A percentile compares a stretch with the other conserved stretches of the same genome.
Conservation (phyloP, 768 basidiomycete genomes). For the Trametes punicea region DNA sequence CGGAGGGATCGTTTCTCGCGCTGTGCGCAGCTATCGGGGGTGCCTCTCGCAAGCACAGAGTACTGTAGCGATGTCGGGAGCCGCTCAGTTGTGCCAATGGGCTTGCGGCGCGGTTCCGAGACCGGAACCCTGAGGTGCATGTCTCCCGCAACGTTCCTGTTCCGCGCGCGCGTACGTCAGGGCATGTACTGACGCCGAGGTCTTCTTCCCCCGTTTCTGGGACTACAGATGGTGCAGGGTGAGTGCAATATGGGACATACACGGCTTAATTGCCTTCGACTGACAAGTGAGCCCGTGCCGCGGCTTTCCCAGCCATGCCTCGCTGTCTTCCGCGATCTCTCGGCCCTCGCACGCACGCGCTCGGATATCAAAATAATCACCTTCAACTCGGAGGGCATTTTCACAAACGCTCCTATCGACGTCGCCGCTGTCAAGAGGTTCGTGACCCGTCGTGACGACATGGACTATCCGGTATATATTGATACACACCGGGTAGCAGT, state of each 20-base stretch:
- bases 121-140: constrained; percentile 4
- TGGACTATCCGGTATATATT: constrained; percentile 30
- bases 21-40: no score
- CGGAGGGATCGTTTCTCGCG: no score
- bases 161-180: constrained; percentile 12
- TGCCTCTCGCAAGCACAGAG: no score
- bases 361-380: constrained; percentile 29
- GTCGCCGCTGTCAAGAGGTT: constrained; percentile 25
- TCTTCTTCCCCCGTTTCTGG: constrained; percentile 6
- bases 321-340: constrained; percentile 28
- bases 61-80: no score
- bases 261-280: constrained; percentile 20
- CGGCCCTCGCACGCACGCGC: constrained; percentile 22
- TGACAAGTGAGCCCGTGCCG: constrained; percentile 9
- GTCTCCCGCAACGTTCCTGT: background rate
- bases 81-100: no score
- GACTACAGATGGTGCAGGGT: constrained; percentile 26
- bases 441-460: constrained; percentile 24
- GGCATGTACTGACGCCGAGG: constrained; percentile 18
- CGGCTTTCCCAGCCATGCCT: constrained; percentile 27
- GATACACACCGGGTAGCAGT: constrained; percentile 28
- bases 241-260: constrained; percentile 19
- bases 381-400: constrained; percentile 31
- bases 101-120: background rate
- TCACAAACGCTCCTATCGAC: constrained; percentile 27